Base-by-base conservation (phyloP, 2,329 filamentous ascomycete genomes). In the Clarireedia sp. region DNA sequence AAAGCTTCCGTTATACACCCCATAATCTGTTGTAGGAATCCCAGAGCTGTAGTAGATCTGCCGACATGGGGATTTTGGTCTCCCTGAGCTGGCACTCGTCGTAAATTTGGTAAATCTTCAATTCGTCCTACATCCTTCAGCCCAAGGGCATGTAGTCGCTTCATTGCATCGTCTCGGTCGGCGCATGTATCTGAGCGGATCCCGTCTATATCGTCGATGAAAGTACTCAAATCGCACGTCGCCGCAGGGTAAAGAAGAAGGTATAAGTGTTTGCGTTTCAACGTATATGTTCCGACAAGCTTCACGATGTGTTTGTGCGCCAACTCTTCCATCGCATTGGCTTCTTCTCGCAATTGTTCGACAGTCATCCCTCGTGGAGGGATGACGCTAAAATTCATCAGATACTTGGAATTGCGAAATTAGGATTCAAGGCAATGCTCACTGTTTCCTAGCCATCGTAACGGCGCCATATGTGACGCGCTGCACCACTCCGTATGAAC, bases 171-270 rank as follows among this genome's bases (percentile, higher is more conserved):
- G 43, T 58, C 72, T 40, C 74, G 71, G 26, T 74, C 72, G 3
- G 70, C 67, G 48, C 73, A 73, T 9, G 70, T 72, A 12, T 70
- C 69, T 2, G 65, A 61, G n/a, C 69, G 69, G 26, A 77, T 60
- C 17, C 61, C 62, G 26, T 76, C 74, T 12, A 78, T 60, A 57
- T 77, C 74, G 44, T 72, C 68, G 17, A 77, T 67, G 9, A 78
- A 67, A 33, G 62, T 66, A 53, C 68, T 68, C 40, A 78, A 62
- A 58, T 74, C 75, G 66, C 75, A 77, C 6, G 74, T 68, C 19
- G 75, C 75, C 24, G 72, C 75, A 10, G 75, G 75, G 71, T 74
- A 77, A 29, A 76, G 69, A 41, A 78, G 68, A 10, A 78, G 64
- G 54, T 73, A 77, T 4, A 78, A 62, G 54, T 74, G 68, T 56